Evolutionary conservation across 2,329 filamentous ascomycete species (phyloP), one percentile per base, ranked within the genome.

Genomic region (Immersiporthe knoxdaviesiana): DNA sequence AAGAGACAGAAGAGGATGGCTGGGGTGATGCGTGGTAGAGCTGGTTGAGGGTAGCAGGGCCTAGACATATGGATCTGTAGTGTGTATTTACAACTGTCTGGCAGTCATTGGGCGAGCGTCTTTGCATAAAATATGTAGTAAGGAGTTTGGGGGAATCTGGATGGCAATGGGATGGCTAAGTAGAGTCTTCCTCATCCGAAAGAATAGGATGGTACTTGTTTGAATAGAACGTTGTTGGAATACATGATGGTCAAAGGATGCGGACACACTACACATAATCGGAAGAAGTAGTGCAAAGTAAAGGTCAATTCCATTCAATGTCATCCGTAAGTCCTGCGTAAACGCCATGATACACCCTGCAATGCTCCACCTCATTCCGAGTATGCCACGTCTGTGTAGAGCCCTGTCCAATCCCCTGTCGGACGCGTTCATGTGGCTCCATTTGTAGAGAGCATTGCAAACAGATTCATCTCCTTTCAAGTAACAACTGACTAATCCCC

Each of bases 11-110:
- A 1, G 85, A 85, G 32, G 86, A 84, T 68, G 87, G 84, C 1
- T 91, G 89, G 89, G 89, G 87, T 6, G 88, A 90, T 72, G 88
- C 87, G 10, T 91, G 89, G 89, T 89, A 79, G 73, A 35, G 35
- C 61, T 61, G 44, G n/a, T n/a, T 8, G 10, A 39, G 8, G 37
- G 30, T 24, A 32, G n/a, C 35, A 24, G 24, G 27, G 27, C 16
- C 56, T 14, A 18, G 4, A 47, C 16, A n/a, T 32, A 10, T 52
- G 16, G 30, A 59, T 52, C 27, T 27, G n/a, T 67, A 67, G 67
- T 67, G 63, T 71, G 16, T 67, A 58, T 63, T 71, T 24, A 37
- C 39, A 41, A 41, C 37, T 30, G 24, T 59, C 24, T 56, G 37
- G 16, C 30, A n/a, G 30, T 44, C 10, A 14, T 30, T 60, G 16